Base-by-base conservation (phyloP, 2,329 filamentous ascomycete species). In the Xylariaceae sp. region DNA sequence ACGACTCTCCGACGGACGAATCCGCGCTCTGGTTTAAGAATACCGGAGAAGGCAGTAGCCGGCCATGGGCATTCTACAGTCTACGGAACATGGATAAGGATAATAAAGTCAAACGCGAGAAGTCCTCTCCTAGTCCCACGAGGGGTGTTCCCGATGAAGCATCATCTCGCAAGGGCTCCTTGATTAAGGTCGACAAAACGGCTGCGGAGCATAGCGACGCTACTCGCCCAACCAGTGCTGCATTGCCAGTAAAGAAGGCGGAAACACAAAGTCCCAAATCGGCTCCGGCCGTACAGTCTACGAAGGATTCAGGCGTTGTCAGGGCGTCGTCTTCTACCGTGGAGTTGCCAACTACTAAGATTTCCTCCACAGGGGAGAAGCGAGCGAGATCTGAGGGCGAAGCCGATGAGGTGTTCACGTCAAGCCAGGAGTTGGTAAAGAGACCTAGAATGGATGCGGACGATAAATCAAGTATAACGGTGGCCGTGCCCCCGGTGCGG, bases 21-120 rank as follows among this genome's bases (percentile, higher is more conserved):
- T 44, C 52, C 9, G 62, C 62, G 7, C 58, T 55, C 42, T 67
- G 63, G 64, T 54, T 56, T 11, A 45, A 53, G 10, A n/a, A 23
- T 8, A 15, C 35, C 2, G 53, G 51, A 7, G 17, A 42, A 5
- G 30, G 57, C n/a, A 50, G 47, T 9, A 50, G 23, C 10, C 45
- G 64, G 15, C 66, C 67, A n/a, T 67, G 66, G 68, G 58, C 65
- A n/a, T 68, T 64, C 48, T 67, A 70, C 47, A 23, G n/a, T 5
- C 49, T 70, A 4, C 64, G 64, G 8, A 57, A 59, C 9, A 56
- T 50, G 48, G 54, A 58, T 17, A n/a, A 49, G 48, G 54, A 58
- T 17, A n/a, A 49, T 4, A 51, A 42, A 39, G 11, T 44, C 39
- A n/a, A 8, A 15, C 23, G 53, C 34, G 11, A 52, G 2, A 17